Conservation (phyloP, 805 yeast genomes). For the Helenozyma rhizophorensis region DNA sequence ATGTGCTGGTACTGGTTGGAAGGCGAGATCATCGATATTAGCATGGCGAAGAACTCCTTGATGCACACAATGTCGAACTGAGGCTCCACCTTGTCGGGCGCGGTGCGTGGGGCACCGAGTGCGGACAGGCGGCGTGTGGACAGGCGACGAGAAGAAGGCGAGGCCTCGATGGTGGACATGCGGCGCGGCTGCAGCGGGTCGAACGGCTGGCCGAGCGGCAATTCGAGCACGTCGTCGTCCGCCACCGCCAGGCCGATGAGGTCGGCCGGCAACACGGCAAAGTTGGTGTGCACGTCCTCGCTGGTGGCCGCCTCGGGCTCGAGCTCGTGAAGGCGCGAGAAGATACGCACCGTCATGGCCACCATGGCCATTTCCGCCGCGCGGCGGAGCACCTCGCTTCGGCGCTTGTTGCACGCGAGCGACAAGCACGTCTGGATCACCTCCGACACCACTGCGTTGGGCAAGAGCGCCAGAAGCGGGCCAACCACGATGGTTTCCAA, state of each 20-base stretch:
- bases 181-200: too few relatives aligned
- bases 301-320: constrained; percentile 37
- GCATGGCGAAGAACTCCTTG: constrained; percentile 68
- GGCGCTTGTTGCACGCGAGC: constrained; percentile 85
- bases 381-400: constrained; percentile 83
- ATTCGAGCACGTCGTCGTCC: background rate
- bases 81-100: constrained; percentile 17
- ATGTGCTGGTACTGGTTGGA: constrained; percentile 79
- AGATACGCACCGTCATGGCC: constrained; percentile 64
- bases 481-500: constrained; percentile 64
- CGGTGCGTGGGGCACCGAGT: too few relatives aligned
- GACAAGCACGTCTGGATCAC: constrained; percentile 88
- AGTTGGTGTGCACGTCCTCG: constrained; percentile 46
- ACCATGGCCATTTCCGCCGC: constrained; percentile 84
- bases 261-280: constrained; percentile 52
- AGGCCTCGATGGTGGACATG: too few relatives aligned
- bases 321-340: constrained; percentile 53
- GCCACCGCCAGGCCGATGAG: constrained; percentile 46
- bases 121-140: too few relatives aligned
- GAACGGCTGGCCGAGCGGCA: background rate
- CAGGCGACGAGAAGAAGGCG: background rate
- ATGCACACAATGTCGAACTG: constrained; percentile 74
- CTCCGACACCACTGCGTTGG: constrained; percentile 82
- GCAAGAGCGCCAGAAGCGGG: constrained; percentile 58
- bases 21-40: constrained; percentile 78